phyloP scores from a whole-genome alignment of 768 basidiomycete species.

The Russula griseocarnosa region DNA sequence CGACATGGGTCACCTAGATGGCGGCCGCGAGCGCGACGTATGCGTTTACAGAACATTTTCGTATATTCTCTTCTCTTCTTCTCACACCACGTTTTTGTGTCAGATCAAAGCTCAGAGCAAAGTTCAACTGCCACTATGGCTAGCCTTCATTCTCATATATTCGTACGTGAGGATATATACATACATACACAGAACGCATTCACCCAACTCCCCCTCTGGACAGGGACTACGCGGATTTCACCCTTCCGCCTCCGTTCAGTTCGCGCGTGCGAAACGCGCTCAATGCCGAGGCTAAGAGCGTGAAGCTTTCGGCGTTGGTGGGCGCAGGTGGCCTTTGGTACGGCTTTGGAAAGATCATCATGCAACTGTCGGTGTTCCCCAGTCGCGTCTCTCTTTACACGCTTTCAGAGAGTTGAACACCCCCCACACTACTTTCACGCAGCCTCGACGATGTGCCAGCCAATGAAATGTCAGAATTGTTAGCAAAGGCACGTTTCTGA shows the following conservation, averaged over 20 bases:
- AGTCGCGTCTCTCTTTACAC: background rate
- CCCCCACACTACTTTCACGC: background rate
- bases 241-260: constrained; percentile 74
- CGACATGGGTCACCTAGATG: constrained; percentile 85
- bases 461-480: constrained; percentile 62
- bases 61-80: background rate
- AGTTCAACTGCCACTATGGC: constrained; percentile 84
- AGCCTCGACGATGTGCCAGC: constrained; percentile 78
- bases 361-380: constrained; percentile 62
- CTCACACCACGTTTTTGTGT: too few relatives aligned
- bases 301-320: constrained; percentile 76
- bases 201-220: background rate
- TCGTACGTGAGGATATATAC: constrained; percentile 50
- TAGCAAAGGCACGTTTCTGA: constrained; percentile 51
- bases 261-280: constrained; percentile 78
- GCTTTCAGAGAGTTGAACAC: too few relatives aligned
- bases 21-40: constrained; percentile 80
- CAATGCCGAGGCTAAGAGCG: constrained; percentile 82
- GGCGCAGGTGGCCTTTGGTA: constrained; percentile 91
- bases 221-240: constrained; percentile 88
- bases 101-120: constrained; percentile 78
- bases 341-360: constrained; percentile 82
- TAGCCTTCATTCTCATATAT: constrained; percentile 80
- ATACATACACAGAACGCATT: background rate
- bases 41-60: background rate